A percentile compares a stretch with the other conserved stretches of the same genome.
phyloP scores from a whole-genome alignment of 345 rosid genomes.

The Reutealis trisperma region DNA sequence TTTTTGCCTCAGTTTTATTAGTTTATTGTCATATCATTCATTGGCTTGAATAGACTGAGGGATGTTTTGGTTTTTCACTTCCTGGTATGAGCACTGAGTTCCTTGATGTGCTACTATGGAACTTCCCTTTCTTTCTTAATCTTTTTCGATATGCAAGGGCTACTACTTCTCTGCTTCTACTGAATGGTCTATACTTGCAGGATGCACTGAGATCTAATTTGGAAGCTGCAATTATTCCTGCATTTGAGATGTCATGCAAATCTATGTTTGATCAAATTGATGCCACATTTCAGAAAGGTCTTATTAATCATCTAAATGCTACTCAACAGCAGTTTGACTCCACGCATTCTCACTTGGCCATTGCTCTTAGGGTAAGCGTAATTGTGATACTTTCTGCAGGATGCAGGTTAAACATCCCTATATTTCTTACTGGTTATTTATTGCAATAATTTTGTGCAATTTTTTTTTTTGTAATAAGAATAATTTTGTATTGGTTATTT shows the following conservation, averaged over 20 bases:
- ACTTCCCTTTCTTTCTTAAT: not conserved
- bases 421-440: not conserved
- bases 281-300: constrained; percentile 77
- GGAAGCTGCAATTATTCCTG: constrained; percentile 76
- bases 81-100: not conserved
- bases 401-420: not conserved
- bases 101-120: not conserved
- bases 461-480: not conserved
- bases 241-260: constrained; percentile 87
- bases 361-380: constrained; percentile 62
- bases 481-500: not conserved
- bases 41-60: not conserved
- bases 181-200: constrained; percentile 38
- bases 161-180: not conserved
- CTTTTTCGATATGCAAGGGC: not conserved
- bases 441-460: not conserved
- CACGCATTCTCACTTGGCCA: constrained; percentile 62
- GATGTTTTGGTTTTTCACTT: constrained; percentile 5
- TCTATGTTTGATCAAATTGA: constrained; percentile 92
- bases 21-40: not conserved
- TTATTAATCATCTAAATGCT: constrained; percentile 64
- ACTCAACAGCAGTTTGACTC: constrained; percentile 70
- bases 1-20: not conserved
- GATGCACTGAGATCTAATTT: constrained; percentile 58
- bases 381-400: not conserved